Evolutionary conservation across 2,329 filamentous ascomycete genomes (phyloP).

Genomic region (Beauveria australis): DNA sequence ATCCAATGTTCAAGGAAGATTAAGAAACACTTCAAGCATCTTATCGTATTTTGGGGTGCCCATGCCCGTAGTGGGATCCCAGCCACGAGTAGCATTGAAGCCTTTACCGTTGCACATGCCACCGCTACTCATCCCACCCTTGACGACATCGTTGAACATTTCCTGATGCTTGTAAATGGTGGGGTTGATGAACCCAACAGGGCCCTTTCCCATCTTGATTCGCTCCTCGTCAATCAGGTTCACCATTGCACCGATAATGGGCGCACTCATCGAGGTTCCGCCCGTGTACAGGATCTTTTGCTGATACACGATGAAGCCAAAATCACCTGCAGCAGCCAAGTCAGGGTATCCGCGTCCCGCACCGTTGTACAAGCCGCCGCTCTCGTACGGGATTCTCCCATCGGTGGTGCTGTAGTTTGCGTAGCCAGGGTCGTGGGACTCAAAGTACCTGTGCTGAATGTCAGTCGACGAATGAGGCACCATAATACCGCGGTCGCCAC

Average conservation of each 20-base stretch:
- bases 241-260: constrained; percentile 14
- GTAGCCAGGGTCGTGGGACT: constrained; percentile 29
- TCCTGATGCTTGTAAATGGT: constrained; percentile 10
- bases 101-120: background rate
- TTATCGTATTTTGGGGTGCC: constrained; percentile 9
- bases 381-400: constrained; percentile 28
- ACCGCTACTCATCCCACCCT: constrained; percentile 8
- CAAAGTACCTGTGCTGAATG: constrained; percentile 21
- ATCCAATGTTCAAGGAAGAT: constrained; percentile 4
- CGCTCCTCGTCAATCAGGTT: constrained; percentile 15
- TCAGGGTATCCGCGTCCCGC: constrained; percentile 32
- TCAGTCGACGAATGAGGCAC: background rate
- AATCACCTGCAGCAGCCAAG: constrained; percentile 34
- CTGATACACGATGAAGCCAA: constrained; percentile 31
- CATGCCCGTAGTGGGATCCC: constrained; percentile 10
- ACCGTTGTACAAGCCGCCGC: constrained; percentile 28
- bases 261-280: constrained; percentile 14
- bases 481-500: too few relatives aligned
- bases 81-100: constrained; percentile 3
- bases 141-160: constrained; percentile 9
- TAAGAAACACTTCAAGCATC: background rate
- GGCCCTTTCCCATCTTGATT: constrained; percentile 24
- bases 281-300: constrained; percentile 15
- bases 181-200: constrained; percentile 25
- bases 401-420: constrained; percentile 21